These are phyloP conservation scores for Dillenia suffruticosa DNA, from an alignment of 164 flowering plant genomes.

Conservation along the genomic window DNA sequence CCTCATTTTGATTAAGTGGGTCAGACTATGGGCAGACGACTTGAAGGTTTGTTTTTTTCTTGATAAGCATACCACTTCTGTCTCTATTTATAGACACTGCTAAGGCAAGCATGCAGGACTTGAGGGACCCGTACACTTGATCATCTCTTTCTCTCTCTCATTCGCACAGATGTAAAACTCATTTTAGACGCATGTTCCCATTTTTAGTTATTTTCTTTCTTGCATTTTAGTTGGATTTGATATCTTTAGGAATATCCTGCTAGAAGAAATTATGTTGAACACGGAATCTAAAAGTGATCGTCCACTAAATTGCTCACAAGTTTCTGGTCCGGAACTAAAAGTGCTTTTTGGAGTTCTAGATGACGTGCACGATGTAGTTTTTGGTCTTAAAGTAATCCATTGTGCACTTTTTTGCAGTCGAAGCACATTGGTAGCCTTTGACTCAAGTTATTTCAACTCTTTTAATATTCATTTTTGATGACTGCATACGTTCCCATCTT, in stretches of 20 bases:
- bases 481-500: too few relatives aligned
- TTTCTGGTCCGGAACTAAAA: not conserved
- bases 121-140: not conserved
- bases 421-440: too few relatives aligned
- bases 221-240: not conserved
- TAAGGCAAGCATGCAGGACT: slow-evolving; percentile 3
- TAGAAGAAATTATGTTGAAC: not conserved
- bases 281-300: slow-evolving; percentile 3
- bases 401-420: too few relatives aligned
- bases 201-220: not conserved
- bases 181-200: not conserved
- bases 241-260: not conserved
- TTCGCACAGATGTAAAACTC: not conserved
- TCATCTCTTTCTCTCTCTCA: not conserved
- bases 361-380: not conserved
- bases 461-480: too few relatives aligned
- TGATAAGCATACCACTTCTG: not conserved
- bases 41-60: not conserved
- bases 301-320: not conserved
- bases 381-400: not conserved
- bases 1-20: slow-evolving; percentile 3
- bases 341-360: not conserved
- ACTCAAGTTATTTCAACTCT: too few relatives aligned
- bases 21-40: not conserved
- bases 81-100: slow-evolving; percentile 4